Conservation (phyloP, 1,284 basidiomycete genomes). For the Inonotus hispidus region DNA sequence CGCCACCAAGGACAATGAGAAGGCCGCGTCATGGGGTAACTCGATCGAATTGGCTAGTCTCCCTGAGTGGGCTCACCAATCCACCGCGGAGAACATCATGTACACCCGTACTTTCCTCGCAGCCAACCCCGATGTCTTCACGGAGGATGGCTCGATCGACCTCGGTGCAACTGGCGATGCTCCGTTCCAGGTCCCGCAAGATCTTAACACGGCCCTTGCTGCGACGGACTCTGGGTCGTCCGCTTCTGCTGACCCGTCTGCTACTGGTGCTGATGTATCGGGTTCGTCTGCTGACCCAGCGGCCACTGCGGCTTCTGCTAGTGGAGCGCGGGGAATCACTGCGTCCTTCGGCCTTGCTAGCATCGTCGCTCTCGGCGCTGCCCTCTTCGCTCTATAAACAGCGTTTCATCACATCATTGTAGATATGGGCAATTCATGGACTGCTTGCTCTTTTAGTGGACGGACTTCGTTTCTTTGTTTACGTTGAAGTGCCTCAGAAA, state of each 20-base stretch:
- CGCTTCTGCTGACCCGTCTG: conserved; percentile 26
- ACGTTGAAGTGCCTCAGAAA: neutral
- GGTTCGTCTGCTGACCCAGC: conserved; percentile 25
- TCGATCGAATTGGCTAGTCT: conserved; percentile 52
- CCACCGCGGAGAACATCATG: conserved; percentile 53
- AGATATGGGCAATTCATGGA: conserved; percentile 1
- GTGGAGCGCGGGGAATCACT: conserved; percentile 44
- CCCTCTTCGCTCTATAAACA: conserved; percentile 51
- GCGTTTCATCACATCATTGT: neutral
- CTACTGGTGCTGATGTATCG: conserved; percentile 1
- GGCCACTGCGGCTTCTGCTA: conserved; percentile 30
- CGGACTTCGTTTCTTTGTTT: neutral
- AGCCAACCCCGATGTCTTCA: conserved; percentile 51
- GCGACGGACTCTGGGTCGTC: conserved; percentile 27
- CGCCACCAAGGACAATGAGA: conserved; percentile 40
- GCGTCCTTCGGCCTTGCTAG: conserved; percentile 47
- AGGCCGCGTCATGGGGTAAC: conserved; percentile 55
- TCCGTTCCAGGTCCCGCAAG: conserved; percentile 53
- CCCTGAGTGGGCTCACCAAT: conserved; percentile 47
- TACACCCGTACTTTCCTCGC: conserved; percentile 58
- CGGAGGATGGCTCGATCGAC: conserved; percentile 47
- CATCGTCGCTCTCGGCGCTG: conserved; percentile 44
- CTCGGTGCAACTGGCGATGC: conserved; percentile 37
- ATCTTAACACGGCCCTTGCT: conserved; percentile 38
- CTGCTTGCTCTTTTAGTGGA: neutral